phyloP scores from a whole-genome alignment of 371 early-diverging fungal genomes.

The Capniomyces stellatus region DNA sequence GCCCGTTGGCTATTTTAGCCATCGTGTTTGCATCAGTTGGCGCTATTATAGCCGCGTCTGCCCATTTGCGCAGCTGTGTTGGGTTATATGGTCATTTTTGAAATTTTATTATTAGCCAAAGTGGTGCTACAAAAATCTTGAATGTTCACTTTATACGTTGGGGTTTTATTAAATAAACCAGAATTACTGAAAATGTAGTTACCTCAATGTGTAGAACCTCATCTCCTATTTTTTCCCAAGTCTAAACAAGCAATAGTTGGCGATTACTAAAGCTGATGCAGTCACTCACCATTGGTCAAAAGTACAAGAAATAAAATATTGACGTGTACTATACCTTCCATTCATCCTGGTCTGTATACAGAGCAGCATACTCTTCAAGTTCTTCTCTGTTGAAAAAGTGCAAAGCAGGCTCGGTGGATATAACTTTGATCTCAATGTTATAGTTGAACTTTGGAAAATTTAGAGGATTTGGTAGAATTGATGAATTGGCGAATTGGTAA shows the following conservation, averaged over 20 bases:
- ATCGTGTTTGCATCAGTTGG: constrained; percentile 91
- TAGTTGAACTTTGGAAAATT: no score
- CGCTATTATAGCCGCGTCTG: constrained; percentile 71
- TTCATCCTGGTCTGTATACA: constrained; percentile 69
- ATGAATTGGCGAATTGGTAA: no score
- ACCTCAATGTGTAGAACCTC: constrained; percentile 85
- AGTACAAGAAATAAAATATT: not conserved
- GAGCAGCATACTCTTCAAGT: constrained; percentile 17
- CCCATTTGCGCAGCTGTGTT: constrained; percentile 73
- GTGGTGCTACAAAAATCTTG: no score
- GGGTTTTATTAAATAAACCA: not conserved
- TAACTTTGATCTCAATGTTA: constrained; percentile 51
- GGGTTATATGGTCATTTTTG: not conserved
- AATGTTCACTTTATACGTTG: not conserved
- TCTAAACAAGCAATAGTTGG: constrained; percentile 14
- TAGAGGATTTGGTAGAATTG: no score
- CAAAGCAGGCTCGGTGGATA: constrained; percentile 51
- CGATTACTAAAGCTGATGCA: not conserved
- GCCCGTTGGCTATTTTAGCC: constrained; percentile 75
- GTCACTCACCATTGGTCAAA: not conserved
- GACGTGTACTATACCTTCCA: constrained; percentile 39
- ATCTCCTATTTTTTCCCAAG: constrained; percentile 65
- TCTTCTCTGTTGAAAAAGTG: constrained; percentile 53
- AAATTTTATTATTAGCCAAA: not conserved
- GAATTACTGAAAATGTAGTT: constrained; percentile 14